Evolutionary conservation across 257 asterid genomes (phyloP).

Genomic region (Capsicum chinense): DNA sequence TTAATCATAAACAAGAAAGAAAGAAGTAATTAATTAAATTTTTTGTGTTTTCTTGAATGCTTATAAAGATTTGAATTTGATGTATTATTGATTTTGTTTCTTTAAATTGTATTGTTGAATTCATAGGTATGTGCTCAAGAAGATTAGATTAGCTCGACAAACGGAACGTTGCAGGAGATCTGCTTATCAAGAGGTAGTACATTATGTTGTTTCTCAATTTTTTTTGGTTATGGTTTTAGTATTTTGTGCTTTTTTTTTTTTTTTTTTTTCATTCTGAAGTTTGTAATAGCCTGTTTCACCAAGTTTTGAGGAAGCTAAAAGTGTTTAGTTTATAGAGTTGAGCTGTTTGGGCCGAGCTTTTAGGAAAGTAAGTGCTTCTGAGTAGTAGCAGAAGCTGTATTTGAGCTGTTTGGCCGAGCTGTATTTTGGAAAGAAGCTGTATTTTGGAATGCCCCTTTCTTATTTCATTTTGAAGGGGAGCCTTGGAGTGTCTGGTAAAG

Average conservation of each 20-base stretch:
- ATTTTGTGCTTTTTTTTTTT: background rate
- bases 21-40: conserved; percentile 59
- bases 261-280: background rate
- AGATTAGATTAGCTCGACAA: conserved; percentile 95
- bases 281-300: background rate
- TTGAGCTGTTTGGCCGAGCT: too few species aligned
- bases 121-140: conserved; percentile 88
- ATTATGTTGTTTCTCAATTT: background rate
- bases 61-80: conserved; percentile 32
- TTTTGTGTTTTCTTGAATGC: background rate
- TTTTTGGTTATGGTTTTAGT: background rate
- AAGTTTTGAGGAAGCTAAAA: background rate
- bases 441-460: too few species aligned
- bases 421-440: too few species aligned
- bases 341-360: background rate
- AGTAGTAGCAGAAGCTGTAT: background rate
- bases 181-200: conserved; percentile 98
- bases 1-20: conserved; percentile 85
- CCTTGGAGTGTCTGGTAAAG: too few species aligned
- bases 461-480: too few species aligned
- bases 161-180: conserved; percentile 99
- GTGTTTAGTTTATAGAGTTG: background rate
- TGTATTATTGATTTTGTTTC: background rate
- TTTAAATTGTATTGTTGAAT: conserved; percentile 30
- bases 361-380: background rate